Base-by-base conservation (phyloP, 352 stramenopile genomes). In the Phytophthora pisi region DNA sequence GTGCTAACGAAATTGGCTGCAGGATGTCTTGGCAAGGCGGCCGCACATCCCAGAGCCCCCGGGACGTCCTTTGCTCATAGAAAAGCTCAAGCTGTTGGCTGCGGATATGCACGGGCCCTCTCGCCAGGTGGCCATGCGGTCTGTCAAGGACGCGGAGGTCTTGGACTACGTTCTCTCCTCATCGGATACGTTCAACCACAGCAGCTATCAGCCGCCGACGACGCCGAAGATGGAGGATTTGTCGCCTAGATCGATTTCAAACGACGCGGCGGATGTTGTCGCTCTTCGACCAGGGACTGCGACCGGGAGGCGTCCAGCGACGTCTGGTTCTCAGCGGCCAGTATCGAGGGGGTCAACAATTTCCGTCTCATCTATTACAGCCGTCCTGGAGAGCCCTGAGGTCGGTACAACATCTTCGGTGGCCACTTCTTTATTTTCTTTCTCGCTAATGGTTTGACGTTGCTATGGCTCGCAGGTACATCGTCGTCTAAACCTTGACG, bases 71-170 rank as follows among this genome's bases (percentile, higher is more conserved):
- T 54, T 95, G n/a, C 56, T 95, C 30, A 72, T 95, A 3, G 80
- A 91, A 40, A 92, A 92, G 46, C 68, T 92, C 9, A 91, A 92
- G 66, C 28, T 95, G 4, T 60, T 95, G 15, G 80, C 79, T 31
- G 54, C 63, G 3, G 79, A 93, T 55, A 54, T 91, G 26, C 63
- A 72, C 20, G 43, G 68, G 5, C 56, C 72, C n/a, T 68, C 68
- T 2, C 63, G 53, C 15, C 53, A 61, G 24, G 42, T 57, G 13
- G 36, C 52, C 30, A 59, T 83, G 31, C 54, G 62, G 30, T 77
- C 72, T n/a, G n/a, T 59, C 0, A 89, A 90, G 61, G 72, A 91
- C 8, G 65, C 74, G 4, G 80, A 89, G 36, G 43, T 93, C 8
- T 62, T 95, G 5, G 68, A 84, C 51, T 95, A 95, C 42, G 77